A percentile compares a stretch with the other conserved stretches of the same genome.
These are phyloP conservation scores for Lipomyces sp. DNA, from an alignment of 805 yeast genomes.

Conservation along the genomic window DNA sequence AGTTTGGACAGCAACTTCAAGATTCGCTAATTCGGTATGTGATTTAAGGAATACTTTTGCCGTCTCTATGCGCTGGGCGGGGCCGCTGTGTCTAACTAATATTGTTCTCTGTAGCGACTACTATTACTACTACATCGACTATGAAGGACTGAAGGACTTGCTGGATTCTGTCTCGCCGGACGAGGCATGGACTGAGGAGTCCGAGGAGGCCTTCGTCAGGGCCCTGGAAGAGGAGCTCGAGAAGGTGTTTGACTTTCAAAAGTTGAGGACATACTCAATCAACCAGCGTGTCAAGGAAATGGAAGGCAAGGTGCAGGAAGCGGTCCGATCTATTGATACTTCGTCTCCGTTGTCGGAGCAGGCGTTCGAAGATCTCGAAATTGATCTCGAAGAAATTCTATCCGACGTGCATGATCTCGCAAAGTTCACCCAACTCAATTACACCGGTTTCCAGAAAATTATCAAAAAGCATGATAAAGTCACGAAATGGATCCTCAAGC, in stretches of 20 bases:
- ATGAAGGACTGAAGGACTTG: conserved; percentile 77
- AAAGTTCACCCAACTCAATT: conserved; percentile 88
- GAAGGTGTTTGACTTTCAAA: conserved; percentile 90
- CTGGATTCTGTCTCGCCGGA: conserved; percentile 62
- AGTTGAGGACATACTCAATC: conserved; percentile 84
- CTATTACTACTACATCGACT: conserved; percentile 77
- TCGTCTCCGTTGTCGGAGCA: conserved; percentile 60
- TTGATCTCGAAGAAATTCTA: conserved; percentile 80
- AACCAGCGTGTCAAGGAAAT: conserved; percentile 80
- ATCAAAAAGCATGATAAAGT: conserved; percentile 95
- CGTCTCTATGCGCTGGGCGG: background rate
- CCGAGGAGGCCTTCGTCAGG: conserved; percentile 82
- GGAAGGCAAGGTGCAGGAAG: conserved; percentile 69
- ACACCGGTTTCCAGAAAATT: conserved; percentile 96
- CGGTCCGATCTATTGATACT: conserved; percentile 50
- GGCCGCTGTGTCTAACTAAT: background rate
- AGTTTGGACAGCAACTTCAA: conserved; percentile 92
- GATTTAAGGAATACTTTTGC: background rate
- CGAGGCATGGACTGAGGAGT: conserved; percentile 67
- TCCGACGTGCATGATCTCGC: conserved; percentile 98
- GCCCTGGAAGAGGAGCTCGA: conserved; percentile 82
- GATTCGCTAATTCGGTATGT: conserved; percentile 67
- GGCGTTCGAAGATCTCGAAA: conserved; percentile 75
- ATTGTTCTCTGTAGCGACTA: conserved; percentile 35
- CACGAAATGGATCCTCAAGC: conserved; percentile 78